Evolutionary conservation across 179 eudicot species (phyloP).

Genomic region (Pouteria campechiana): DNA sequence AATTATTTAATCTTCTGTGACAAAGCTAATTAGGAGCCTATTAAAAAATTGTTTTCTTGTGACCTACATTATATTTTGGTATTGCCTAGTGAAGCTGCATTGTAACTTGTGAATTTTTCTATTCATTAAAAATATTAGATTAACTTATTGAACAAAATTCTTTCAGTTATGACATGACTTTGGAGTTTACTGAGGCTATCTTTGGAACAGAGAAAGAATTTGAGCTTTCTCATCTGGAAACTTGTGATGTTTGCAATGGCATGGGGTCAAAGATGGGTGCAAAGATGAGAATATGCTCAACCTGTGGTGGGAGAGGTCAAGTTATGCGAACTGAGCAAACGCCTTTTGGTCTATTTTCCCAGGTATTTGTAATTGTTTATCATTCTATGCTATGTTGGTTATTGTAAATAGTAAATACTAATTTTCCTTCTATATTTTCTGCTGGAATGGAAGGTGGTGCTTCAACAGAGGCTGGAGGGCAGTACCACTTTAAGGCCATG

Average conservation of each 20-base stretch:
- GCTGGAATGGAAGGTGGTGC: too few relatives aligned
- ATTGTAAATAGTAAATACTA: too few relatives aligned
- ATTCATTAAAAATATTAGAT: conserved; percentile 2
- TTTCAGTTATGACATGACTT: conserved; percentile 87
- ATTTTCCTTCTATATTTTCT: neutral
- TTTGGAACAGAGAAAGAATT: conserved; percentile 91
- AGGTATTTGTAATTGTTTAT: too few relatives aligned
- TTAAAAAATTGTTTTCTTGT: too few relatives aligned
- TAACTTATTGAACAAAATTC: conserved; percentile 29
- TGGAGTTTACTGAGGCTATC: conserved; percentile 82
- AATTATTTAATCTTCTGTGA: too few relatives aligned
- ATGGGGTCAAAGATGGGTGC: conserved; percentile 92
- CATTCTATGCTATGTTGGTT: too few relatives aligned
- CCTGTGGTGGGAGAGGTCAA: conserved; percentile 99
- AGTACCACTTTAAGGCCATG: too few relatives aligned
- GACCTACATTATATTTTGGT: too few relatives aligned
- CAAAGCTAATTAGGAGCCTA: too few relatives aligned
- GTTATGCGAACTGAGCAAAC: conserved; percentile 99
- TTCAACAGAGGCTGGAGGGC: too few relatives aligned
- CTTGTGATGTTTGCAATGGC: conserved; percentile 80
- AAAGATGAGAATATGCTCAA: conserved; percentile 86
- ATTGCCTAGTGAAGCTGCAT: too few relatives aligned
- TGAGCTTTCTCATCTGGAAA: conserved; percentile 84
- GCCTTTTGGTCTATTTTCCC: conserved; percentile 94
- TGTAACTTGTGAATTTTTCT: too few relatives aligned